These are phyloP conservation scores for Hibiscus syriacus DNA, from an alignment of 345 rosid genomes.

Conservation along the genomic window DNA sequence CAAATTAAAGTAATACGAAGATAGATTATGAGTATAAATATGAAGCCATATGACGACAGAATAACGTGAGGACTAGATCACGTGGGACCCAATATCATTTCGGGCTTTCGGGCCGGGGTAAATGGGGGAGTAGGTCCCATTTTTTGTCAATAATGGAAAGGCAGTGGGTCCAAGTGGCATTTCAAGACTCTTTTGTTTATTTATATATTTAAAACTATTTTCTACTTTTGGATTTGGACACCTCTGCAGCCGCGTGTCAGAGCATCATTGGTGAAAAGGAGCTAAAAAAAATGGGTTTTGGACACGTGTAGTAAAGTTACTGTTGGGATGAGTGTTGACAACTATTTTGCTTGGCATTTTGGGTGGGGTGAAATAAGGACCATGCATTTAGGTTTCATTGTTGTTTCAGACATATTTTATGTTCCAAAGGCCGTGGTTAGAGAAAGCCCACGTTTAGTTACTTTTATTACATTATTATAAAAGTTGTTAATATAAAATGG, in stretches of 20 bases:
- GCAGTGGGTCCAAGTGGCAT: slow-evolving; percentile 19
- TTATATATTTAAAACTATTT: neutral
- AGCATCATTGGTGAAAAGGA: slow-evolving; percentile 8
- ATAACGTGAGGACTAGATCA: neutral
- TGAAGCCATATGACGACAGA: neutral
- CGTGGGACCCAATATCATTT: neutral
- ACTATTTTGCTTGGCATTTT: too few species aligned
- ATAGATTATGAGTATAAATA: too few species aligned
- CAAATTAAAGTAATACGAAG: too few species aligned
- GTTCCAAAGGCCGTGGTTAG: too few species aligned
- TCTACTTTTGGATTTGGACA: neutral
- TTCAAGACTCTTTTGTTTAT: neutral
- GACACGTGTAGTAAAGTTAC: too few species aligned
- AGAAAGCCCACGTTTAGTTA: too few species aligned
- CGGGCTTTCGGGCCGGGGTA: too few species aligned
- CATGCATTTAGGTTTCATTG: neutral
- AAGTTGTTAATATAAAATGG: too few species aligned
- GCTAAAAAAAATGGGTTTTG: neutral
- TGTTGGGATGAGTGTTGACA: too few species aligned
- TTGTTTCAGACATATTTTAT: neutral
- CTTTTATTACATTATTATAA: too few species aligned
- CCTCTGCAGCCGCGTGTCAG: neutral
- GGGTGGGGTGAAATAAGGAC: neutral
- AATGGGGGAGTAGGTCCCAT: slow-evolving; percentile 14
- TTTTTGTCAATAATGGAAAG: neutral